Conservation (phyloP, 371 early-diverging fungal species). For the Rhizopus delemar region DNA sequence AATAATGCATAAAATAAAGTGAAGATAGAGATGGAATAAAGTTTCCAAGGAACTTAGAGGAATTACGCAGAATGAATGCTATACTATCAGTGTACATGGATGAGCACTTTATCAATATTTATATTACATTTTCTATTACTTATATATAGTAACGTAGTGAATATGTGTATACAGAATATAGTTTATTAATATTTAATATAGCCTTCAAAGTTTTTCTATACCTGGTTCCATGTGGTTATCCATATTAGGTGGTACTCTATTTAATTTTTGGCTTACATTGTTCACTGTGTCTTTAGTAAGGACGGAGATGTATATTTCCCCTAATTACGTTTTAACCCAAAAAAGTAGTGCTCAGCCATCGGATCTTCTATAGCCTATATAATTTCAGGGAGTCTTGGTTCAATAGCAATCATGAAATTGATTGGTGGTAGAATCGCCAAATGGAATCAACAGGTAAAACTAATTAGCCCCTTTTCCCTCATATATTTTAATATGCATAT, state of each 20-base stretch:
- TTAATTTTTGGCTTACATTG: slow-evolving; percentile 59
- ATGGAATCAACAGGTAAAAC: slow-evolving; percentile 63
- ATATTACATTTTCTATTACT: slow-evolving; percentile 51
- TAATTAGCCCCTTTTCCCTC: neutral
- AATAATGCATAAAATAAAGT: slow-evolving; percentile 28
- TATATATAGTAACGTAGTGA: slow-evolving; percentile 60
- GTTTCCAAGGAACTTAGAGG: slow-evolving; percentile 59
- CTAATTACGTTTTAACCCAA: too few species aligned
- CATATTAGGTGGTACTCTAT: slow-evolving; percentile 64
- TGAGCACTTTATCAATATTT: slow-evolving; percentile 57
- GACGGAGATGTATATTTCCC: neutral
- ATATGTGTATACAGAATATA: neutral
- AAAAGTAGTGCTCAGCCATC: slow-evolving; percentile 53
- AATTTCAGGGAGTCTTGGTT: slow-evolving; percentile 58
- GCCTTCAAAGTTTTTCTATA: slow-evolving; percentile 67
- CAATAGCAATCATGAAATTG: slow-evolving; percentile 53
- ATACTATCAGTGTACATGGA: slow-evolving; percentile 60
- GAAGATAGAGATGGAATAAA: slow-evolving; percentile 56
- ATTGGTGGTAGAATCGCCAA: slow-evolving; percentile 55
- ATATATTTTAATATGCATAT: neutral
- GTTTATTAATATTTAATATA: slow-evolving; percentile 16
- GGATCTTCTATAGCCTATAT: slow-evolving; percentile 63
- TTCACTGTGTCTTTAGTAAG: slow-evolving; percentile 56
- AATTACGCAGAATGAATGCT: slow-evolving; percentile 55
- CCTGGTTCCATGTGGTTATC: slow-evolving; percentile 74